Base-by-base conservation (phyloP, 2,329 filamentous ascomycete genomes). In the Trichoderma simmonsii region DNA sequence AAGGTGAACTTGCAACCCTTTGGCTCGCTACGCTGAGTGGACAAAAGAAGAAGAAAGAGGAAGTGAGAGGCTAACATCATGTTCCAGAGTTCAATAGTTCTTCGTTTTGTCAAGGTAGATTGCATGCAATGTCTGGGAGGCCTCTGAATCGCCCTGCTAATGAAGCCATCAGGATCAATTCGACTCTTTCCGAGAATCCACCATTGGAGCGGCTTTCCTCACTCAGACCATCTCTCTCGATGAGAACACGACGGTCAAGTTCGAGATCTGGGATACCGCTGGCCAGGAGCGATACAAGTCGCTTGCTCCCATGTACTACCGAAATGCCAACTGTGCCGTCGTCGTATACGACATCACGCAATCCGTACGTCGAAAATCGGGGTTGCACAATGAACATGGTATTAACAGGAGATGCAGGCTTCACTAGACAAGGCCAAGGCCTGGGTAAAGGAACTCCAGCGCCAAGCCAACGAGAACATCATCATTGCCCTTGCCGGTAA, bases 281-380 rank as follows among this genome's bases (percentile, higher is more conserved):
- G 96, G 96, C 75, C 96, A 99, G 85, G 96, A 99, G 85, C 91
- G 97, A 80, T 99, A 98, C 89, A 98, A 98, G 88, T 98, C 96
- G 14, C 88, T 99, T 76, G 96, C 96, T 39, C 96, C 96, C 78
- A 99, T 99, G 96, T 99, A 99, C 87, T 99, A 99, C 86, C 88
- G 97, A 78, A 99, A 99, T 82, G 97, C 97, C 77, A 98, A 99
- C 89, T 98, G 96, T 85, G 96, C 97, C 72, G 95, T 99, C 36
- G 95, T 99, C 63, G 96, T 99, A 76, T 99, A 99, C 84, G 96
- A 99, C 85, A 98, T 99, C 80, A 99, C 96, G 80, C 96, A 99
- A 89, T 94, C 96, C 77, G 96, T 99, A 91, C 74, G 93, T 84
- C 62, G 60, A 63, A 34, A 14, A 15, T 3, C 18, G 21, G 6